Evolutionary conservation across 75 land plant genomes (phyloP).

Genomic region (Adiantum capillusveneris): DNA sequence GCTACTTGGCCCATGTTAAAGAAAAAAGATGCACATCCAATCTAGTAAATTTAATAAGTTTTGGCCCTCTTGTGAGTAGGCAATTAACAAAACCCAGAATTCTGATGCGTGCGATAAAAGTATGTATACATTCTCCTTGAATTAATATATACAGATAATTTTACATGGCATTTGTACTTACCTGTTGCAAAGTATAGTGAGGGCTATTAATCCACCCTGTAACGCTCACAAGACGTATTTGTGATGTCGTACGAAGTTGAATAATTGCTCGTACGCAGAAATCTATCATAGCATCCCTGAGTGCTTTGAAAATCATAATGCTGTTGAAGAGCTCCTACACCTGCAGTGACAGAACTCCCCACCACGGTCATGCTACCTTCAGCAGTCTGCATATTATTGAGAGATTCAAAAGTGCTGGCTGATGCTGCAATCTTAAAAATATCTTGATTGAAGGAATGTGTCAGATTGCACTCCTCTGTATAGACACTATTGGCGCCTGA

Average conservation of each 20-base stretch:
- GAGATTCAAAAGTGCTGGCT: conserved; percentile 6
- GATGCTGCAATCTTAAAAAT: not conserved
- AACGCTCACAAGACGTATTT: not conserved
- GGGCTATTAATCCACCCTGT: no score
- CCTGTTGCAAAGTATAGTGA: no score
- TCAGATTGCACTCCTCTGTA: conserved; percentile 16
- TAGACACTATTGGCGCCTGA: conserved; percentile 11
- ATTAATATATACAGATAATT: no score
- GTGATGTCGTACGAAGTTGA: conserved; percentile 1
- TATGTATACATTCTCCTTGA: no score
- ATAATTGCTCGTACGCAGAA: conserved; percentile 17
- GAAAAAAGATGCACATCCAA: no score
- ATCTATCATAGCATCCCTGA: conserved; percentile 32
- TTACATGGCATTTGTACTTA: no score
- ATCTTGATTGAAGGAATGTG: conserved; percentile 20
- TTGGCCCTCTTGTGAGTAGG: no score
- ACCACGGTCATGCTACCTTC: conserved; percentile 43
- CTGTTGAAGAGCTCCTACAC: conserved; percentile 34
- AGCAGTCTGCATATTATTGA: conserved; percentile 35
- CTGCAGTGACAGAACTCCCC: conserved; percentile 34
- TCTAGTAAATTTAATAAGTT: no score
- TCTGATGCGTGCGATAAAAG: no score
- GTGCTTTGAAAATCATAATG: conserved; percentile 24
- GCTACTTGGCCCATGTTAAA: no score
- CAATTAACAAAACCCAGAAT: no score